These are phyloP conservation scores for Talaromyces liani DNA, from an alignment of 495 filamentous ascomycete species.

Conservation along the genomic window DNA sequence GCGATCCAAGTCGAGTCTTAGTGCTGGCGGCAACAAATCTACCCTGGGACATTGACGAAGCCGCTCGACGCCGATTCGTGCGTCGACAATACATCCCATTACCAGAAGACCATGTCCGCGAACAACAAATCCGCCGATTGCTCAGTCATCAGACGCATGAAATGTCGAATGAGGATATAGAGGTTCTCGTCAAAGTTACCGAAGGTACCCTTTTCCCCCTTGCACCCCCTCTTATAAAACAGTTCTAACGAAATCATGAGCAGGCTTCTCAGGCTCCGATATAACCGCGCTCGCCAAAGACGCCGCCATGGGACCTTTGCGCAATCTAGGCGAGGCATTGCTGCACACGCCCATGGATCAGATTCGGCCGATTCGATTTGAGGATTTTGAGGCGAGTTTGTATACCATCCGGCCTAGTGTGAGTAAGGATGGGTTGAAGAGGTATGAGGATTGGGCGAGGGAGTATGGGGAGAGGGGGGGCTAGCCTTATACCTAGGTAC, in stretches of 20 bases:
- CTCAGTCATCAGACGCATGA: constrained; percentile 82
- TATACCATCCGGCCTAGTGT: constrained; percentile 86
- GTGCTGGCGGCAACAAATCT: constrained; percentile 95
- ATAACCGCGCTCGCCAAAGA: constrained; percentile 97
- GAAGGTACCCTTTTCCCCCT: constrained; percentile 52
- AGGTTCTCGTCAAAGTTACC: constrained; percentile 70
- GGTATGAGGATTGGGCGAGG: constrained; percentile 90
- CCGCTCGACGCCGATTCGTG: constrained; percentile 85
- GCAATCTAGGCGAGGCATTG: constrained; percentile 83
- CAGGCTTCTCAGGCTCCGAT: constrained; percentile 94
- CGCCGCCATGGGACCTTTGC: constrained; percentile 93
- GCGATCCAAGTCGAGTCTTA: constrained; percentile 84
- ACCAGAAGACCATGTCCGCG: constrained; percentile 74
- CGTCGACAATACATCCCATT: constrained; percentile 93
- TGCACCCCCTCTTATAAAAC: background rate
- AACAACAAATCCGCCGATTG: constrained; percentile 67
- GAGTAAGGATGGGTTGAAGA: constrained; percentile 68
- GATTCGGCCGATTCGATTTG: constrained; percentile 75
- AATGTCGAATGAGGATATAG: constrained; percentile 66
- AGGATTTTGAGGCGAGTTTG: constrained; percentile 82
- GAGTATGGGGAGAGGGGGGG: constrained; percentile 91
- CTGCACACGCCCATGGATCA: constrained; percentile 89
- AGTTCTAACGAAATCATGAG: background rate
- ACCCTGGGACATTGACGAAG: constrained; percentile 97
- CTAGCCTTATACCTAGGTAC: constrained; percentile 17